These are phyloP conservation scores for Penicillium sp. DNA, from an alignment of 2,329 filamentous ascomycete genomes.

Conservation along the genomic window DNA sequence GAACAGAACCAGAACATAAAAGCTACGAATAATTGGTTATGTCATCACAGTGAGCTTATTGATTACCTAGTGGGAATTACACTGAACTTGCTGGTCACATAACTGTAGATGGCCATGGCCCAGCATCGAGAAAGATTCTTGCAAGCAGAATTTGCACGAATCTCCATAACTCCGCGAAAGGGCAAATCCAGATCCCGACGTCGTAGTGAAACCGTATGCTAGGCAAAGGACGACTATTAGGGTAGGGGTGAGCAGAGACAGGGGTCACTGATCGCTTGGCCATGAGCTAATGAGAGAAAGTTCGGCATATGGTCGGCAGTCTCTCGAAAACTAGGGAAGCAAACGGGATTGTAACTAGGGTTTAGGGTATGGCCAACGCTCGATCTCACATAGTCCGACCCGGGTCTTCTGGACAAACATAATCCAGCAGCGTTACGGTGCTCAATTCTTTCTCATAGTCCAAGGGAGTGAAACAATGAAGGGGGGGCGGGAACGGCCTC, in stretches of 20 bases:
- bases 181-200: not conserved
- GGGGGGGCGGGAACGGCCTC: conserved; percentile 14
- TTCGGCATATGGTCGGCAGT: not conserved
- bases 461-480: conserved; percentile 25
- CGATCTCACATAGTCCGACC: conserved; percentile 11
- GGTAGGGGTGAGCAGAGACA: conserved; percentile 4
- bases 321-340: no score
- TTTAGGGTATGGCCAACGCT: not conserved
- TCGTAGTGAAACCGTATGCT: not conserved
- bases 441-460: conserved; percentile 18
- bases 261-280: conserved; percentile 12
- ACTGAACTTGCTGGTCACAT: no score
- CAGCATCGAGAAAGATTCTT: no score
- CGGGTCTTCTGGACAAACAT: conserved; percentile 3
- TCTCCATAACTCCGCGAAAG: not conserved
- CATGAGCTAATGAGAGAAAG: not conserved
- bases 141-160: not conserved
- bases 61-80: no score
- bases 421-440: conserved; percentile 8
- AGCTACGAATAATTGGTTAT: no score
- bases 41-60: no score
- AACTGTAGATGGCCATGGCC: no score
- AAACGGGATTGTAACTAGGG: not conserved
- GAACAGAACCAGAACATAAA: no score
- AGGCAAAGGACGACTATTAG: not conserved